These are phyloP conservation scores for Halocafeteria seosinensis DNA, from an alignment of 108 stramenopile genomes.

Conservation along the genomic window DNA sequence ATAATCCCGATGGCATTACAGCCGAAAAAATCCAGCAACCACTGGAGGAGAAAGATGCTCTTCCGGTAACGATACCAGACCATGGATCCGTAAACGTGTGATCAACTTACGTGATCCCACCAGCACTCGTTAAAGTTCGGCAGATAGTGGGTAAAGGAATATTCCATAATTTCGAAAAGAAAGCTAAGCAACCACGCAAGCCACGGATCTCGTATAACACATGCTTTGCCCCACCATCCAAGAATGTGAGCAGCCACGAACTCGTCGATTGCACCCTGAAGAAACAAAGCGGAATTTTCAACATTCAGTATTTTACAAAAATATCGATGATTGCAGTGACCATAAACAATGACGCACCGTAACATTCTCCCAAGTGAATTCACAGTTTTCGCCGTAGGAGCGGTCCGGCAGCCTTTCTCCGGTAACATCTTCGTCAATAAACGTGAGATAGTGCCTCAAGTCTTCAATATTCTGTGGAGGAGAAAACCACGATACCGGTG, in stretches of 20 bases:
- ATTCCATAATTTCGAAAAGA: constrained; percentile 7
- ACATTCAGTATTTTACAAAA: too few relatives aligned
- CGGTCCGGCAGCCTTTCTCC: neutral
- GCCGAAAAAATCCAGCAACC: constrained; percentile 8
- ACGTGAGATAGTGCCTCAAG: too few relatives aligned
- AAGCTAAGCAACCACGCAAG: neutral
- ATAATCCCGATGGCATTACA: constrained; percentile 9
- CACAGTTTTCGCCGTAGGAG: constrained; percentile 6
- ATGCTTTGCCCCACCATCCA: constrained; percentile 2
- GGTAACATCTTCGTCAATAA: too few relatives aligned
- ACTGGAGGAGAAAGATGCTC: too few relatives aligned
- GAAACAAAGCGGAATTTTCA: too few relatives aligned
- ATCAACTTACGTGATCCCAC: constrained; percentile 17
- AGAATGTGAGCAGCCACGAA: constrained; percentile 5
- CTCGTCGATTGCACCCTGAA: neutral
- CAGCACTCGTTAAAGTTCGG: constrained; percentile 18
- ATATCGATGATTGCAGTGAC: too few relatives aligned
- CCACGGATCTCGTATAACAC: neutral
- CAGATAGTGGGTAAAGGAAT: constrained; percentile 5
- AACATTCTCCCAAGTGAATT: neutral
- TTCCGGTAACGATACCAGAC: too few relatives aligned
- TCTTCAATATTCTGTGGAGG: too few relatives aligned
- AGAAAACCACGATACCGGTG: too few relatives aligned
- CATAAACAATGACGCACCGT: too few relatives aligned
- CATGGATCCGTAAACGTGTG: too few relatives aligned